Percentiles rank a stretch among this genome's conserved stretches.
Evolutionary conservation across 78 protist species (phyloP).

Genomic region (Dictyostelium purpureum): DNA sequence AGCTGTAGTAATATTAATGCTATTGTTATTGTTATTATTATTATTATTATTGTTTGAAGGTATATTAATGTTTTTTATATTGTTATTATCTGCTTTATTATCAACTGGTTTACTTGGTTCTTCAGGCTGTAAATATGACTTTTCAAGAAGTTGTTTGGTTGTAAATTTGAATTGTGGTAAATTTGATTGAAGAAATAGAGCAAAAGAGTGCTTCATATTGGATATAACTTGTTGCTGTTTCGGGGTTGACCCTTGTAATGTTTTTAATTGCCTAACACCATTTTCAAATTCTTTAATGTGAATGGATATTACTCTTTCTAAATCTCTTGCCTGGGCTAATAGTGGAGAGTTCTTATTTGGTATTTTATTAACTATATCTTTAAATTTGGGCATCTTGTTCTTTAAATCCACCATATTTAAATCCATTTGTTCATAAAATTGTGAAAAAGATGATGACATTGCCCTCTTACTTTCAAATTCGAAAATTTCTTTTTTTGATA

Average conservation of each 20-base stretch:
- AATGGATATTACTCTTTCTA: slow-evolving; percentile 1
- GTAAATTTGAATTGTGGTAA: slow-evolving; percentile 35
- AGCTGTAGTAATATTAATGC: too few relatives aligned
- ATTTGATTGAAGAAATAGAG: neutral
- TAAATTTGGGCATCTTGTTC: slow-evolving; percentile 13
- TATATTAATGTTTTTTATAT: neutral
- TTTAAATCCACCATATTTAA: slow-evolving; percentile 43
- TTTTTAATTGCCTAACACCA: slow-evolving; percentile 40
- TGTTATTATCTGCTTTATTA: neutral
- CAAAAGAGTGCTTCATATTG: slow-evolving; percentile 29
- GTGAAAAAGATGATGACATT: slow-evolving; percentile 6
- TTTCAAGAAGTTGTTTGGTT: neutral
- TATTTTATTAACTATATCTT: neutral
- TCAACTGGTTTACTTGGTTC: neutral
- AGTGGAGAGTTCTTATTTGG: slow-evolving; percentile 5
- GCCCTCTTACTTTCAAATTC: neutral
- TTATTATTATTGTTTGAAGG: too few relatives aligned
- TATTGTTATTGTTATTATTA: too few relatives aligned
- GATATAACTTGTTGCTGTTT: slow-evolving; percentile 24
- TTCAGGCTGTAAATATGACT: neutral
- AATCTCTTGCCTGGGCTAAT: slow-evolving; percentile 10
- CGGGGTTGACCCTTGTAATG: slow-evolving; percentile 22
- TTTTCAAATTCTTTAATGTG: slow-evolving; percentile 25
- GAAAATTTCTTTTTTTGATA: neutral
- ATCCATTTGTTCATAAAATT: slow-evolving; percentile 67